Percentiles rank a stretch among this genome's conserved stretches.
These are phyloP conservation scores for Myxozyma geophila DNA, from an alignment of 805 yeast species.

Conservation along the genomic window DNA sequence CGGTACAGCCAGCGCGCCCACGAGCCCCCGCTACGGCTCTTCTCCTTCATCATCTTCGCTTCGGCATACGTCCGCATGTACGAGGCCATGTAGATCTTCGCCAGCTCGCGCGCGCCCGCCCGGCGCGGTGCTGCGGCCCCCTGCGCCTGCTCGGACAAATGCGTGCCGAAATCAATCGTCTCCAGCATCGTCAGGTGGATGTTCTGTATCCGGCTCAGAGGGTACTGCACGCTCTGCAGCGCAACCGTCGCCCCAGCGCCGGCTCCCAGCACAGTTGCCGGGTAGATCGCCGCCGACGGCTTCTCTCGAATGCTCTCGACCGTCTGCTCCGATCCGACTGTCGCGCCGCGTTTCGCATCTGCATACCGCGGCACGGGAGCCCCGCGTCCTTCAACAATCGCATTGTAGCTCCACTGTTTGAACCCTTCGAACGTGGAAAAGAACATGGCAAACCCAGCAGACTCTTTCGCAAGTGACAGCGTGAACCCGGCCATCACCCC, in stretches of 20 bases:
- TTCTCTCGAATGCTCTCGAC: constrained; percentile 18
- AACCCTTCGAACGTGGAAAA: constrained; percentile 63
- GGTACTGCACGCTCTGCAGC: constrained; percentile 79
- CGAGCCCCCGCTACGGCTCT: not conserved
- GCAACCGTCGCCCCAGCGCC: constrained; percentile 87
- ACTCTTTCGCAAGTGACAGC: constrained; percentile 77
- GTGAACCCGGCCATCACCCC: constrained; percentile 92
- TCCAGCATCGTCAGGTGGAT: constrained; percentile 80
- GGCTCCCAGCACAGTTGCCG: constrained; percentile 73
- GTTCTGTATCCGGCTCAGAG: constrained; percentile 77
- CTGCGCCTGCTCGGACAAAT: constrained; percentile 3
- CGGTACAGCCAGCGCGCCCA: constrained; percentile 62
- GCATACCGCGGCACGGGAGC: constrained; percentile 34
- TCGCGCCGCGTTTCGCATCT: constrained; percentile 16
- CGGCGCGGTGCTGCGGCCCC: not conserved
- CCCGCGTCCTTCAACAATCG: constrained; percentile 20
- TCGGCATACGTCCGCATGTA: constrained; percentile 76
- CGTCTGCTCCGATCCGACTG: constrained; percentile 7
- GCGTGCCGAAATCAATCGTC: constrained; percentile 67
- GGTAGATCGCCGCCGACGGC: constrained; percentile 50
- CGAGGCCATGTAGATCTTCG: constrained; percentile 63
- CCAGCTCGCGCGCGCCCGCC: not conserved
- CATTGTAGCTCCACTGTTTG: constrained; percentile 47
- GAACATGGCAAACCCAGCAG: constrained; percentile 65
- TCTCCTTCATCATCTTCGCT: constrained; percentile 49